Conservation (phyloP, 139 green algal genomes). For the Cymbomonas tetramitiformis region DNA sequence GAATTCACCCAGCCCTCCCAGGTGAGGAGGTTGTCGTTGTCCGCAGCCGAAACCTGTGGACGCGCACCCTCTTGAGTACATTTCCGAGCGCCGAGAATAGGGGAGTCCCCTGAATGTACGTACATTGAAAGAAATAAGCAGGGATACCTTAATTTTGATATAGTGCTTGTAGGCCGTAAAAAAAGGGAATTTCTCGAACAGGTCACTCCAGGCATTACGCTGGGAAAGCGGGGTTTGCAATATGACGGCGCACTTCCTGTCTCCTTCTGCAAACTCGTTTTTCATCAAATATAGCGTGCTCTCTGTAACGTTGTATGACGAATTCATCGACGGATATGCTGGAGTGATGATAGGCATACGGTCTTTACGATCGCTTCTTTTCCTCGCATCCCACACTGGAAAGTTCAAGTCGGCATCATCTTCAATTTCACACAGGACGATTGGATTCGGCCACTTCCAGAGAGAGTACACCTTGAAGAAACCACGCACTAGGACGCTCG, state of each 20-base stretch:
- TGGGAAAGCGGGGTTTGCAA: no score
- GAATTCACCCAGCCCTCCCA: constrained; percentile 15
- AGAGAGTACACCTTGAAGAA: constrained; percentile 66
- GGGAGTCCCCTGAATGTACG: no score
- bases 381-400: constrained; percentile 71
- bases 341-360: constrained; percentile 96
- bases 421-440: constrained; percentile 62
- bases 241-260: constrained; percentile 35
- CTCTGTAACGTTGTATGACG: constrained; percentile 77
- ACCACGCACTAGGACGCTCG: constrained; percentile 43
- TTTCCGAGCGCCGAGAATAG: no score
- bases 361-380: constrained; percentile 52
- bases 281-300: constrained; percentile 59
- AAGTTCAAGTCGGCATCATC: constrained; percentile 33
- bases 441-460: constrained; percentile 69
- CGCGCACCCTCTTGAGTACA: no score
- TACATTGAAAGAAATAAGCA: no score
- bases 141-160: background rate
- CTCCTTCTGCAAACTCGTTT: constrained; percentile 41
- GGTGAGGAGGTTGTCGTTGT: constrained; percentile 6
- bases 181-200: background rate
- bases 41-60: no score
- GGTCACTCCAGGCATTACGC: background rate
- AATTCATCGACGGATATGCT: constrained; percentile 89
- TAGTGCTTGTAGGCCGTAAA: constrained; percentile 13